A percentile compares a stretch with the other conserved stretches of the same genome.
Evolutionary conservation across 2,329 filamentous ascomycete genomes (phyloP).

Genomic region (Tolypocladium nubicola): DNA sequence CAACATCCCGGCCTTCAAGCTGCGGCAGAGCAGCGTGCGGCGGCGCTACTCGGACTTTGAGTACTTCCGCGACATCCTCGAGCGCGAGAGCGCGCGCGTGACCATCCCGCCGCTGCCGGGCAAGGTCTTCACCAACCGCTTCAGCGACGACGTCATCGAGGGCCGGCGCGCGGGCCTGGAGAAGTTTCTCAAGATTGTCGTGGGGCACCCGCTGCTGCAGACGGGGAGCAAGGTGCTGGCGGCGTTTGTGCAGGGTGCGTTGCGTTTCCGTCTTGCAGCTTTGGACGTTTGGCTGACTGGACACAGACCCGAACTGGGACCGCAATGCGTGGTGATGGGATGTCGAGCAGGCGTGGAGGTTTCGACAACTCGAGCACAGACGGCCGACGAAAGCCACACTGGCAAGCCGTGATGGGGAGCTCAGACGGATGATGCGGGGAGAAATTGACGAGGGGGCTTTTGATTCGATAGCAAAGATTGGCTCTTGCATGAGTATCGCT

Average conservation of each 20-base stretch:
- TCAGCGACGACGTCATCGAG: slow-evolving; percentile 97
- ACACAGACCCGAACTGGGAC: slow-evolving; percentile 75
- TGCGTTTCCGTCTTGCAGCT: not conserved
- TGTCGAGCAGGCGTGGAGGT: not conserved
- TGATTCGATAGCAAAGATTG: not conserved
- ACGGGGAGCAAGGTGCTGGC: slow-evolving; percentile 95
- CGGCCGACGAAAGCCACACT: not conserved
- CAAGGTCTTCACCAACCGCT: slow-evolving; percentile 96
- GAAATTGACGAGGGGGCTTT: not conserved
- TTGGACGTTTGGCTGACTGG: slow-evolving; percentile 1
- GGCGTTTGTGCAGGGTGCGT: slow-evolving; percentile 85
- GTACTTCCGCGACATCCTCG: slow-evolving; percentile 95
- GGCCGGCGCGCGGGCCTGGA: slow-evolving; percentile 83
- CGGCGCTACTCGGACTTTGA: slow-evolving; percentile 97
- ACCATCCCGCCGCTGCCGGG: slow-evolving; percentile 93
- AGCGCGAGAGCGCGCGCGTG: slow-evolving; percentile 87
- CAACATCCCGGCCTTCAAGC: slow-evolving; percentile 98
- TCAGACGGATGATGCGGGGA: not conserved
- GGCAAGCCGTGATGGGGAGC: not conserved
- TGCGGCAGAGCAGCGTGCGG: slow-evolving; percentile 77
- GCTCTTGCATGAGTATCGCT: not conserved
- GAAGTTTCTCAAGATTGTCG: slow-evolving; percentile 94
- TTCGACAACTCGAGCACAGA: not conserved
- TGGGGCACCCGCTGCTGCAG: slow-evolving; percentile 90
- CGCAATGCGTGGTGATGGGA: slow-evolving; percentile 67